Percentiles rank a stretch among this genome's conserved stretches.
These are phyloP conservation scores for Oryza meridionalis DNA, from an alignment of 176 grass and related monocot genomes.

Conservation along the genomic window DNA sequence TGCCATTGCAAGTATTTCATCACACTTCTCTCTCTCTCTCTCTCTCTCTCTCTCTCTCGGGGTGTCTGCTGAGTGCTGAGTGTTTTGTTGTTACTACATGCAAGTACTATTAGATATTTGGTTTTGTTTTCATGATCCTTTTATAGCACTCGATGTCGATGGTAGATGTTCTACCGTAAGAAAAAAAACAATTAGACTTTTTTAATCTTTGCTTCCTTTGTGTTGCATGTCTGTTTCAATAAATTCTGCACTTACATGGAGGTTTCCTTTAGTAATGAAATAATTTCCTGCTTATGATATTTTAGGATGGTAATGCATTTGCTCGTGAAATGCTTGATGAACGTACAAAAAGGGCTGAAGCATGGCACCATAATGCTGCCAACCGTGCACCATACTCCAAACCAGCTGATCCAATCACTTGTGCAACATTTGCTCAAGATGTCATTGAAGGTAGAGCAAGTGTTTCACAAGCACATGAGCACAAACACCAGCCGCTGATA, in stretches of 20 bases:
- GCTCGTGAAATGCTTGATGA: slow-evolving; percentile 85
- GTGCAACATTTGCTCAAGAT: slow-evolving; percentile 95
- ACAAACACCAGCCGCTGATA: slow-evolving; percentile 95
- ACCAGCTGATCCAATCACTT: slow-evolving; percentile 91
- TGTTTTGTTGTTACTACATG: no score
- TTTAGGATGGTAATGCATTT: slow-evolving; percentile 73
- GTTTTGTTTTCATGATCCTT: neutral
- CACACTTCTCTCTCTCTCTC: no score
- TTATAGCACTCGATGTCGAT: neutral
- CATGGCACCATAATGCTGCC: slow-evolving; percentile 85
- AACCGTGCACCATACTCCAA: slow-evolving; percentile 60
- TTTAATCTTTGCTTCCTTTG: neutral
- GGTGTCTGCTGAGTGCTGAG: no score
- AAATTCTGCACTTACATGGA: neutral
- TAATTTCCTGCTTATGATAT: neutral
- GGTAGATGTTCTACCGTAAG: slow-evolving; percentile 1
- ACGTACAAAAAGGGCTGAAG: slow-evolving; percentile 64
- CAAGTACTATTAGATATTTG: neutral
- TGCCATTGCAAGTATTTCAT: neutral
- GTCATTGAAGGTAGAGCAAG: slow-evolving; percentile 92
- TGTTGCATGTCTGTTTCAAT: neutral
- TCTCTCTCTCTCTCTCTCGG: no score
- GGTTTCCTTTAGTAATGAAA: neutral
- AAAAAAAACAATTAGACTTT: neutral
- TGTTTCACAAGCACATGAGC: slow-evolving; percentile 82